Base-by-base conservation (phyloP, 2,329 filamentous ascomycete species). In the Pseudogymnoascus sp. region DNA sequence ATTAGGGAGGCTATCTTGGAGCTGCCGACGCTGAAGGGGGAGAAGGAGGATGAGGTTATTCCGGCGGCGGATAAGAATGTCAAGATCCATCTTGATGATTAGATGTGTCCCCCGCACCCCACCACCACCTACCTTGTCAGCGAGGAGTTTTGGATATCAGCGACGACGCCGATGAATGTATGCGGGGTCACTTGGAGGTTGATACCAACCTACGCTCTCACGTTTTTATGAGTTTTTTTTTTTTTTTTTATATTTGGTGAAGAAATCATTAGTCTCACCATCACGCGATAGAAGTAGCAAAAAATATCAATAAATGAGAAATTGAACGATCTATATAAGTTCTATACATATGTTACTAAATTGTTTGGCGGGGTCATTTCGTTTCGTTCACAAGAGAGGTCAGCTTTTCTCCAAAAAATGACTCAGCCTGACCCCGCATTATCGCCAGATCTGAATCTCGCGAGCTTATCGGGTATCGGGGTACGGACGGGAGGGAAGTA, bases 1-100 rank as follows among this genome's bases (percentile, higher is more conserved):
- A 96, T 99, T 73, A 82, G 86, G 66, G 87, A 92, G 73, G 87
- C 93, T 12, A 81, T 97, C 71, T 80, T 82, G 68, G 92, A 97
- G 76, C 82, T 99, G 62, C 92, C 92, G 2, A 86, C 72, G 5
- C 76, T 87, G 65, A 83, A 85, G 75, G 84, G 82, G 1, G 72
- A 81, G 70, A 77, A 77, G 63, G 80, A 83, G 71, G 77, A 83
- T 61, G 71, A 82, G 63, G 73, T 86, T n/a, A 77, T 87, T 59
- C 83, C 84, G 11, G 70, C 75, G 4, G 77, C 77, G 10, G 85
- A 88, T 76, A 87, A 84, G 77, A 80, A 83, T 68, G 81, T 87
- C 60, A 81, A 83, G 68, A 84, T 86, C 66, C 76, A 75, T 18
- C 71, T 86, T 31, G 84, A 87, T 63, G 82, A 84, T 71, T 86